These are phyloP conservation scores for Kregervanrija delftensis DNA, from an alignment of 805 yeast species.

Conservation along the genomic window DNA sequence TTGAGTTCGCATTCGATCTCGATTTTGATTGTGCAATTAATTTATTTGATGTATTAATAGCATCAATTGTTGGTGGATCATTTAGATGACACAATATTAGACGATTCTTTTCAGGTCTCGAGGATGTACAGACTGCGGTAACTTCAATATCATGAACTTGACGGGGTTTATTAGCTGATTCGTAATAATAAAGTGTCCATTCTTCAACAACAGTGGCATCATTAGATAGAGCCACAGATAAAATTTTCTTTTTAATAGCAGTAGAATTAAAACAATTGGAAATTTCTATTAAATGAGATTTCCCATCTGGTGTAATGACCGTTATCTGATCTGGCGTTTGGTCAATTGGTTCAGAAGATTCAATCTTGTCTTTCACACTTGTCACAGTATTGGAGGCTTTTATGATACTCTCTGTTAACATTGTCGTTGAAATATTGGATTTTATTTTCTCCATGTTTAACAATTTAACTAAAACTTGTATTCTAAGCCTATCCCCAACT, in stretches of 20 bases:
- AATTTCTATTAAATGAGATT: constrained; percentile 59
- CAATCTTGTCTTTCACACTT: constrained; percentile 10
- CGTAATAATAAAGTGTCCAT: constrained; percentile 55
- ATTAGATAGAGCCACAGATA: background rate
- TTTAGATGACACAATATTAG: constrained; percentile 59
- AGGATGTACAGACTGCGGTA: constrained; percentile 75
- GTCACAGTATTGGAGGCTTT: constrained; percentile 12
- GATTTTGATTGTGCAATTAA: constrained; percentile 2
- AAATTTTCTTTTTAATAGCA: constrained; percentile 55
- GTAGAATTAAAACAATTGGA: constrained; percentile 77
- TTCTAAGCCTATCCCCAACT: constrained; percentile 75
- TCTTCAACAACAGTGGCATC: constrained; percentile 30
- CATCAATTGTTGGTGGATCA: constrained; percentile 57
- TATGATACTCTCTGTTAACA: constrained; percentile 15
- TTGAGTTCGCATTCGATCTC: constrained; percentile 4
- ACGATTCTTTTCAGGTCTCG: constrained; percentile 48
- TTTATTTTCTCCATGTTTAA: constrained; percentile 31
- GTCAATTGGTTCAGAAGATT: background rate
- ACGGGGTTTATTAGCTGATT: constrained; percentile 27
- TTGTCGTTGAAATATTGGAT: constrained; percentile 13
- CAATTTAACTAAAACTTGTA: constrained; percentile 51
- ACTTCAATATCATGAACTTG: constrained; percentile 49
- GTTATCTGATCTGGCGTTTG: constrained; percentile 30
- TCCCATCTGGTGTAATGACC: constrained; percentile 71
- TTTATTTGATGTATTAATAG: constrained; percentile 47